Percentiles rank a stretch among this genome's conserved stretches.
Evolutionary conservation across 163 green algal species (phyloP).

Genomic region (Scenedesmus sp.): DNA sequence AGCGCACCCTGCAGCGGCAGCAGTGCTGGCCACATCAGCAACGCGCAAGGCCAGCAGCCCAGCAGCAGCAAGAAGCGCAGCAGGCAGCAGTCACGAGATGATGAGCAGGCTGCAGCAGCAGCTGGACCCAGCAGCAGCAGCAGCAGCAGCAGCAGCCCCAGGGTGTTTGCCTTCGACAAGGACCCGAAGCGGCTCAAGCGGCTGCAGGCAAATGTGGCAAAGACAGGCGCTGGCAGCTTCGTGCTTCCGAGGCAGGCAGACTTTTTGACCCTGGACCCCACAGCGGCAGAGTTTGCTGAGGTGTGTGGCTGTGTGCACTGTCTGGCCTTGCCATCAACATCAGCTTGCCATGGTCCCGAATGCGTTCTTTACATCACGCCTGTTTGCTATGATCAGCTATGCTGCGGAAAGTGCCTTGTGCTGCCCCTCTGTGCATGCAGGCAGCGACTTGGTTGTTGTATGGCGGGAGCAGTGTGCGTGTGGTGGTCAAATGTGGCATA

Average conservation of each 20-base stretch:
- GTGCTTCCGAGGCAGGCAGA: slow-evolving; percentile 69
- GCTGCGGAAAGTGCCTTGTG: too few relatives aligned
- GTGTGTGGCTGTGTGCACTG: slow-evolving; percentile 40
- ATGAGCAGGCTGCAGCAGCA: background rate
- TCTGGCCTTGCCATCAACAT: background rate
- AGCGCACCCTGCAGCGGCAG: background rate
- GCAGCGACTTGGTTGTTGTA: background rate
- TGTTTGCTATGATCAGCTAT: too few relatives aligned
- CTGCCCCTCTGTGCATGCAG: background rate
- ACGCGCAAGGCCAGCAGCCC: background rate
- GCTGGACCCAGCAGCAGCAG: slow-evolving; percentile 32
- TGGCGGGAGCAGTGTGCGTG: background rate
- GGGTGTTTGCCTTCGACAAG: slow-evolving; percentile 90
- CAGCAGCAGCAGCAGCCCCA: slow-evolving; percentile 19
- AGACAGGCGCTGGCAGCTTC: slow-evolving; percentile 65
- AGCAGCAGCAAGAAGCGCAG: slow-evolving; percentile 11
- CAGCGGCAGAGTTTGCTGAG: slow-evolving; percentile 56
- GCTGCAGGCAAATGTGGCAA: slow-evolving; percentile 77
- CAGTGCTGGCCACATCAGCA: background rate
- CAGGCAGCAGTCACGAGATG: background rate
- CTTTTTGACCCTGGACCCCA: slow-evolving; percentile 83
- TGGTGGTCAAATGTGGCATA: background rate
- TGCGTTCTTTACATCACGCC: too few relatives aligned
- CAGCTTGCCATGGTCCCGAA: background rate
- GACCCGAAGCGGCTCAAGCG: slow-evolving; percentile 79